Evolutionary conservation across 2,329 filamentous ascomycete species (phyloP).

Genomic region (Aspergillus costaricaensis): DNA sequence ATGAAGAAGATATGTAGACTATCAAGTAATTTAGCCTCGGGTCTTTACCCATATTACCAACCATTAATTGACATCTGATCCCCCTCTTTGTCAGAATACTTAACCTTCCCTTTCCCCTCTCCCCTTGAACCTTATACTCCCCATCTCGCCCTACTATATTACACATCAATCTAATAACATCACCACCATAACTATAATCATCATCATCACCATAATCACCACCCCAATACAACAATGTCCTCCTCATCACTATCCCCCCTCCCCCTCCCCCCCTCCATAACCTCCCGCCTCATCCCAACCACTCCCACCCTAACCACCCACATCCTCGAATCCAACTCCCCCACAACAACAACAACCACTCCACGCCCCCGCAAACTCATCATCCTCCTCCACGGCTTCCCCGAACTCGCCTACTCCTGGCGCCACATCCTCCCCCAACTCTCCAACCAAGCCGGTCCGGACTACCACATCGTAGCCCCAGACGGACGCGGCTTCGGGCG

Average conservation of each 20-base stretch:
- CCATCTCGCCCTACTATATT: too few species aligned
- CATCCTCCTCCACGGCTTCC: conserved; percentile 66
- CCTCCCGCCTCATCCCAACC: conserved; percentile 59
- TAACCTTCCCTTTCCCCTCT: too few species aligned
- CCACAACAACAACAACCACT: conserved; percentile 28
- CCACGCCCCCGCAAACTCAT: conserved; percentile 49
- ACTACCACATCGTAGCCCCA: conserved; percentile 67
- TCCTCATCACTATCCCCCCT: conserved; percentile 38
- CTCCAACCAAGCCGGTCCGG: conserved; percentile 48
- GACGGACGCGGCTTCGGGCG: conserved; percentile 70
- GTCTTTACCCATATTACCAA: too few species aligned
- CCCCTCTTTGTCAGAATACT: too few species aligned
- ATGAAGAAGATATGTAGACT: too few species aligned
- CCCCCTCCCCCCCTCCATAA: conserved; percentile 58
- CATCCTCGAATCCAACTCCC: conserved; percentile 57
- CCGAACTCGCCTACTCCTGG: conserved; percentile 71
- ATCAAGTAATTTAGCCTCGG: too few species aligned
- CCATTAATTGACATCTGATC: too few species aligned
- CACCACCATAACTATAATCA: background rate
- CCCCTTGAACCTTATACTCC: background rate
- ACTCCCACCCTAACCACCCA: conserved; percentile 62
- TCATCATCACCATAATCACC: background rate
- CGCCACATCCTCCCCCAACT: conserved; percentile 62
- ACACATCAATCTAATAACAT: background rate
- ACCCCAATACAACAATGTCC: background rate